Conservation (phyloP, 2,329 filamentous ascomycete species). For the Alternaria rosae region DNA sequence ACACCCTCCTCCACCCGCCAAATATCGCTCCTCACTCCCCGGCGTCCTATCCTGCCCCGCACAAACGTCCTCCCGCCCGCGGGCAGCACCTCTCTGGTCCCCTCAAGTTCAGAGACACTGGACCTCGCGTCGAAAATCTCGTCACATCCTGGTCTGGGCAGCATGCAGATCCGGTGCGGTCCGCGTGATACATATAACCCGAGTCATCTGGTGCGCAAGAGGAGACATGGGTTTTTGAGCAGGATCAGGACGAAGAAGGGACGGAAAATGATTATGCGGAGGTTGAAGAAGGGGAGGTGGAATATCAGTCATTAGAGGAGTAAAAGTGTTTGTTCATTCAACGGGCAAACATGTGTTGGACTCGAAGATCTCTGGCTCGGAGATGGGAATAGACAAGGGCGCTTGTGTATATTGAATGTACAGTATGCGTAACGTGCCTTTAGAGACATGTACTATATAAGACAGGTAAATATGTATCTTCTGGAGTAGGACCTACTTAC, state of each 20-base stretch:
- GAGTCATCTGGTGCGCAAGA: slow-evolving; percentile 66
- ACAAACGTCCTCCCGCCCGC: slow-evolving; percentile 25
- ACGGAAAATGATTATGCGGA: slow-evolving; percentile 61
- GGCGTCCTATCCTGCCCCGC: slow-evolving; percentile 35
- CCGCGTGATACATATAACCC: slow-evolving; percentile 66
- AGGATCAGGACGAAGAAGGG: slow-evolving; percentile 62
- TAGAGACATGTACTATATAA: neutral
- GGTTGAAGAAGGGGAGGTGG: slow-evolving; percentile 61
- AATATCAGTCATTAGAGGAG: slow-evolving; percentile 43
- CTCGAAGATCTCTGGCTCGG: no score
- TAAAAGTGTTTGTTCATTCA: neutral
- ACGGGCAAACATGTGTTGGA: no score
- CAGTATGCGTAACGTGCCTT: slow-evolving; percentile 9
- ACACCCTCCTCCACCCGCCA: slow-evolving; percentile 23
- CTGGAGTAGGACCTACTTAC: neutral
- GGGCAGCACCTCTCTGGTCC: slow-evolving; percentile 18
- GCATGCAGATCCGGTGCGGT: slow-evolving; percentile 54
- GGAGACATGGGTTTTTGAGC: slow-evolving; percentile 67
- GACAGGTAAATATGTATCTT: neutral
- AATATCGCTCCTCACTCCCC: slow-evolving; percentile 39
- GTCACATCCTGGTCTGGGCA: slow-evolving; percentile 45
- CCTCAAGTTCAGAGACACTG: slow-evolving; percentile 31
- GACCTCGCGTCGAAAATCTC: slow-evolving; percentile 48
- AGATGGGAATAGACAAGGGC: neutral
- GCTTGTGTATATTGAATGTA: slow-evolving; percentile 20